These are phyloP conservation scores for Hericium erinaceus DNA, from an alignment of 768 basidiomycete species.

Conservation along the genomic window DNA sequence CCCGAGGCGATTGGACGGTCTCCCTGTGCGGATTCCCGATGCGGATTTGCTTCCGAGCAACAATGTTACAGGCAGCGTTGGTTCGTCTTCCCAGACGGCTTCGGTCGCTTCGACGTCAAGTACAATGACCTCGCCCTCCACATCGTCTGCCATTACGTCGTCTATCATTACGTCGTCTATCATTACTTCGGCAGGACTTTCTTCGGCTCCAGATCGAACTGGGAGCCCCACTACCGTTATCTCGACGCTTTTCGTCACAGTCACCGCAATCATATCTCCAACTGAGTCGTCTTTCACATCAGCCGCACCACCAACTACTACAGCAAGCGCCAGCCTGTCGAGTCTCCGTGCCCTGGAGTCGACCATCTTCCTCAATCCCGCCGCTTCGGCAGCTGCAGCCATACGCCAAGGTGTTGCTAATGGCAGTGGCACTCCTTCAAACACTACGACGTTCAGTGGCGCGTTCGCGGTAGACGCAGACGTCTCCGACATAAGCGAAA, in stretches of 20 bases:
- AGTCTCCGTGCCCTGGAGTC: background rate
- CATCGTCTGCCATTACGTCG: no score
- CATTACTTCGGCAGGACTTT: background rate
- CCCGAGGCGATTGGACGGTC: background rate
- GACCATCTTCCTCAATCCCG: background rate
- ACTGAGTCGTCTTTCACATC: background rate
- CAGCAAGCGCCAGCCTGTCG: background rate
- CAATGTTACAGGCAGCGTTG: background rate
- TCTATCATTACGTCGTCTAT: no score
- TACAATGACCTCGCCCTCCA: background rate
- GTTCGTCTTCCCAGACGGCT: background rate
- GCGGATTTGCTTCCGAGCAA: background rate
- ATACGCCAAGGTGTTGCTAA: background rate
- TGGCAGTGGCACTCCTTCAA: background rate
- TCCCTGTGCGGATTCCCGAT: background rate
- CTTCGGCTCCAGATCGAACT: no score
- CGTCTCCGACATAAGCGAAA: background rate
- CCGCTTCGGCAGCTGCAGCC: background rate
- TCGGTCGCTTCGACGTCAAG: background rate
- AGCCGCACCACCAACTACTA: background rate
- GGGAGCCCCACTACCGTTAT: background rate
- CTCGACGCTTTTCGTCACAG: background rate
- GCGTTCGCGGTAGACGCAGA: background rate
- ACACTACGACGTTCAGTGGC: background rate
- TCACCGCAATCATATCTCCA: background rate